Conservation (phyloP, 345 rosid species). For the Abelmoschus esculentus region DNA sequence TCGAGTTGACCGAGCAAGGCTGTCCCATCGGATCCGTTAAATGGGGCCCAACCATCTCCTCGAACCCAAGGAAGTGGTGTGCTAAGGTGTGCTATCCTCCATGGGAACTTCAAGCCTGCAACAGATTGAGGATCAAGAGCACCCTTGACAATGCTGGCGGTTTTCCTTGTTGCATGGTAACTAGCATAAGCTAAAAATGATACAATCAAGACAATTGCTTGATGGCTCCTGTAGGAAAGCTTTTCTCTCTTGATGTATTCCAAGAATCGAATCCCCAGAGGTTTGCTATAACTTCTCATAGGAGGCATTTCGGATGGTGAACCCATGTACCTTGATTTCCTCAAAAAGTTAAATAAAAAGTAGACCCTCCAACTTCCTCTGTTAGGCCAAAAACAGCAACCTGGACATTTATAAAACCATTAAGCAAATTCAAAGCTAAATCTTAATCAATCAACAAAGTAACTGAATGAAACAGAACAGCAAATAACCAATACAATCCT, state of each 20-base stretch:
- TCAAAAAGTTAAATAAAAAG: neutral
- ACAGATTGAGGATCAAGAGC: slow-evolving; percentile 65
- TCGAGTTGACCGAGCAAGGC: slow-evolving; percentile 83
- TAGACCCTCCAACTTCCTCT: slow-evolving; percentile 8
- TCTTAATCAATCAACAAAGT: neutral
- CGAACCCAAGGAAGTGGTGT: slow-evolving; percentile 19
- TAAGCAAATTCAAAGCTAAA: neutral
- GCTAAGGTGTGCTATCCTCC: slow-evolving; percentile 22
- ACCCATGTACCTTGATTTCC: slow-evolving; percentile 36
- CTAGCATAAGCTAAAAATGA: slow-evolving; percentile 74
- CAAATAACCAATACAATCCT: neutral
- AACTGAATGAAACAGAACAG: neutral
- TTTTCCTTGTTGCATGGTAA: slow-evolving; percentile 84
- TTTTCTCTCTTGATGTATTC: slow-evolving; percentile 36
- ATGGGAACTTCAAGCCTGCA: slow-evolving; percentile 29
- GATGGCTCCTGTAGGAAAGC: slow-evolving; percentile 58
- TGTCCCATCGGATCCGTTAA: slow-evolving; percentile 62
- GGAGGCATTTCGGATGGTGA: slow-evolving; percentile 19
- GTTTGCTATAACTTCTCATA: slow-evolving; percentile 28
- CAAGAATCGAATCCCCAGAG: slow-evolving; percentile 55
- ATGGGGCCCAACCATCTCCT: slow-evolving; percentile 85
- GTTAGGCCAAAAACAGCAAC: slow-evolving; percentile 4
- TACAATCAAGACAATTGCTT: slow-evolving; percentile 66
- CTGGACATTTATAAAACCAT: slow-evolving; percentile 8
- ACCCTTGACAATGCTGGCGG: slow-evolving; percentile 87